Conservation (phyloP, 2,329 filamentous ascomycete genomes). For the Aureobasidium sp. region DNA sequence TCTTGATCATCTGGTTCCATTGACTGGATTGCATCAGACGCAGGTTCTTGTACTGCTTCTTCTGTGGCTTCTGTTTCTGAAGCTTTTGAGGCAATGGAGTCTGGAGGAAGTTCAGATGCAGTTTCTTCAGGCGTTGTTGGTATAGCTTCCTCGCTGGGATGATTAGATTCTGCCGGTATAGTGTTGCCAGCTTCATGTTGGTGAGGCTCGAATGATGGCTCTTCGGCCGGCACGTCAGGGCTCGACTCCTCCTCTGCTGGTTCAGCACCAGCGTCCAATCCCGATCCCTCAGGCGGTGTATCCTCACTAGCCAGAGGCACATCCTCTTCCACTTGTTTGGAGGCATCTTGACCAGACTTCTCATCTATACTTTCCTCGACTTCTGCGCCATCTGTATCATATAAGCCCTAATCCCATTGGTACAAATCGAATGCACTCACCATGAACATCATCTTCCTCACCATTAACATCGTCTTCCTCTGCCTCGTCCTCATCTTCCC, state of each 20-base stretch:
- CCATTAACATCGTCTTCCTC: background rate
- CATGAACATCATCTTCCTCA: background rate
- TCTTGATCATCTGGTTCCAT: background rate
- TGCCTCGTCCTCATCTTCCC: slow-evolving; percentile 6
- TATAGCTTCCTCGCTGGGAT: background rate
- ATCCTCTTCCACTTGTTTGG: background rate
- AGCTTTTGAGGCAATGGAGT: background rate
- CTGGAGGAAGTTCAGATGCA: background rate
- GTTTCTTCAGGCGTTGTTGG: background rate
- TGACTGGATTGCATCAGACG: background rate
- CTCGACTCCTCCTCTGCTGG: background rate
- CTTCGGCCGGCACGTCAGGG: too few species aligned
- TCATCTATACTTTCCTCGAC: background rate
- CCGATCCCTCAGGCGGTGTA: background rate
- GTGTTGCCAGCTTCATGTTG: background rate
- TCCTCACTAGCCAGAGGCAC: background rate
- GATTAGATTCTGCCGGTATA: background rate
- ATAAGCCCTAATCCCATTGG: background rate
- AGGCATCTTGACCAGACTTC: background rate
- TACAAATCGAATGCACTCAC: background rate
- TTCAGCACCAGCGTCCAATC: background rate
- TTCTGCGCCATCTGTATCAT: background rate
- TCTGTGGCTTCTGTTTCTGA: background rate
- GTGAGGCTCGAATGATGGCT: background rate
- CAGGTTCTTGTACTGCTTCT: background rate